Conservation (phyloP, 2,329 filamentous ascomycete species). For the Fusarium euwallaceae region DNA sequence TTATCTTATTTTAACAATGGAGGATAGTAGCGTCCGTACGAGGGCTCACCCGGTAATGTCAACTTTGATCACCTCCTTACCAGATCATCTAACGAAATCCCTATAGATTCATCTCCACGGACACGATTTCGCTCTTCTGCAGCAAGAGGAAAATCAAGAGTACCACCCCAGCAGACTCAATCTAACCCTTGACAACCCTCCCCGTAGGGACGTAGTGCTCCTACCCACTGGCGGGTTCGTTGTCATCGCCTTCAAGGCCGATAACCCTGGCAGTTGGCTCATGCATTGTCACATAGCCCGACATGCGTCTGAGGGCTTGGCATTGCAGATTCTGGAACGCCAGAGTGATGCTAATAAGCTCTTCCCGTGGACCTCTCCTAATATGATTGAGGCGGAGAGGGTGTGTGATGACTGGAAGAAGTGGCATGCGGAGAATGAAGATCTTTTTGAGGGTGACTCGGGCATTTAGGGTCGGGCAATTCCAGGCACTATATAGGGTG, state of each 20-base stretch:
- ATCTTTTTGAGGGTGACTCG: slow-evolving; percentile 33
- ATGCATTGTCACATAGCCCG: slow-evolving; percentile 64
- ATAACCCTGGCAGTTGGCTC: slow-evolving; percentile 63
- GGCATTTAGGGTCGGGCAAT: slow-evolving; percentile 6
- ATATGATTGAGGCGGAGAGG: slow-evolving; percentile 23
- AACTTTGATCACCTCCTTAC: background rate
- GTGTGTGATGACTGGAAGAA: slow-evolving; percentile 24
- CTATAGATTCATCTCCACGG: slow-evolving; percentile 42
- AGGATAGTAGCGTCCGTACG: background rate
- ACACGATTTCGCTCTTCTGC: slow-evolving; percentile 40
- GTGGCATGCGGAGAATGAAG: slow-evolving; percentile 14
- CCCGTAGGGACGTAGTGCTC: slow-evolving; percentile 64
- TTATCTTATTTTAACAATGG: slow-evolving; percentile 37
- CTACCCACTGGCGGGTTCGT: slow-evolving; percentile 58
- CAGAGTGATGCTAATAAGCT: slow-evolving; percentile 25
- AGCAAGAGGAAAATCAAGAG: slow-evolving; percentile 22
- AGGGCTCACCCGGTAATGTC: slow-evolving; percentile 39
- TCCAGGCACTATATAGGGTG: background rate
- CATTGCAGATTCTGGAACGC: slow-evolving; percentile 40
- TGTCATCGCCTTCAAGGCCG: slow-evolving; percentile 61
- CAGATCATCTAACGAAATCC: background rate
- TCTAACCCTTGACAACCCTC: slow-evolving; percentile 56
- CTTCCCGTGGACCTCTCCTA: background rate
- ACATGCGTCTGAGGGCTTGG: slow-evolving; percentile 55
- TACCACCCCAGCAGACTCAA: slow-evolving; percentile 28